Base-by-base conservation (phyloP, 2,329 filamentous ascomycete species). In the Taxawa tesnikishii region DNA sequence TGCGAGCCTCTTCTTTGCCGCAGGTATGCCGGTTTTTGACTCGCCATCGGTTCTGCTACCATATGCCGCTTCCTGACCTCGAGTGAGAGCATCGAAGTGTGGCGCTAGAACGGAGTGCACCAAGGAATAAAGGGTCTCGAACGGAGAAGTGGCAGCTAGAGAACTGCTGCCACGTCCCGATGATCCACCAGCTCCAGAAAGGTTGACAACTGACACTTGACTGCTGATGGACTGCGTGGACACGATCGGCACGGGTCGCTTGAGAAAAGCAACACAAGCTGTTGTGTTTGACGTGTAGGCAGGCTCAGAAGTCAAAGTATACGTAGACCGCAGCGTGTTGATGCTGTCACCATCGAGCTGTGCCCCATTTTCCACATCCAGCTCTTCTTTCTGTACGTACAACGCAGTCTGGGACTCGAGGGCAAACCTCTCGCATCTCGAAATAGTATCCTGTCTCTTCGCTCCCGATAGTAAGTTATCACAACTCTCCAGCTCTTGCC, bases 71-170 rank as follows among this genome's bases (percentile, higher is more conserved):
- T 84, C 80, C 47, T 84, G 79, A 41, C 70, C 80, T 61, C 85
- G 88, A 37, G 87, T 92, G 55, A 85, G 92, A 46, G 87, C 88
- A 65, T 99, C 88, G 54, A 98, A 98, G 59, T 94, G 96, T 24
- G 92, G 90, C 47, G 83, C 84, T 51, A 98, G 67, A 44, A 83
- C 85, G 54, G 85, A 79, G 58, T 94, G 87, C 43, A 99, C 74
- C 48, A 94, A 73, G 37, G 88, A 84, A 61, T 94, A 85, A 40
- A 98, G 67, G 46, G 88, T 79, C 59, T 96, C 88, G 60, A 85
- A 94, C 3, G 88, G 85, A 28, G 87, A 92, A 34, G 79, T 66
- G 15, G 77, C 68, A 35, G 77, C 70, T 37, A 77, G 78, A 54
- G 85, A 79, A 45, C 83, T 75, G 31, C 71, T 63, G 44, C 71